Evolutionary conservation across 2,329 filamentous ascomycete species (phyloP).

Genomic region (Orbilia blumenaviensis): DNA sequence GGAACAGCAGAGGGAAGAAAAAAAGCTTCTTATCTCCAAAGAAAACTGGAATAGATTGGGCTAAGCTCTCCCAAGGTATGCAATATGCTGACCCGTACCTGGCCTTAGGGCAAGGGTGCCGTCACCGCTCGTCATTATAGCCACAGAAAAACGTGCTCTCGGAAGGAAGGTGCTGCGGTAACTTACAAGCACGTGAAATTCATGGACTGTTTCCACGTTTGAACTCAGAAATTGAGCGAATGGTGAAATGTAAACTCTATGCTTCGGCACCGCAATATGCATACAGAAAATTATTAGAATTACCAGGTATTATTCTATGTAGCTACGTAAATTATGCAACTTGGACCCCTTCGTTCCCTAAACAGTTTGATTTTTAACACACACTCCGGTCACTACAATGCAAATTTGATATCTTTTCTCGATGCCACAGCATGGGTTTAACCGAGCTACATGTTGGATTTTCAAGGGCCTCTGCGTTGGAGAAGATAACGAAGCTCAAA

Average conservation of each 20-base stretch:
- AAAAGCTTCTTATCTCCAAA: background rate
- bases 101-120: background rate
- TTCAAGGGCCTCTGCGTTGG: background rate
- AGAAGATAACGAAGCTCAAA: no score
- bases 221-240: no score
- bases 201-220: no score
- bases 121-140: background rate
- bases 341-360: no score
- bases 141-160: background rate
- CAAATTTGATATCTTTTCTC: no score
- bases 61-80: background rate
- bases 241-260: no score
- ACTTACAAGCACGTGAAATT: slow-evolving; percentile 4
- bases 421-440: no score
- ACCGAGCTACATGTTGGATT: background rate
- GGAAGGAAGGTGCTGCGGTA: background rate
- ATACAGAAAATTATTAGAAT: background rate
- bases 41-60: background rate
- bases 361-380: no score
- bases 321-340: no score
- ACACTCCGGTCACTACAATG: no score
- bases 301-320: background rate
- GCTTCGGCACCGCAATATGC: no score
- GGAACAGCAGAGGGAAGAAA: background rate
- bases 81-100: background rate